phyloP scores from a whole-genome alignment of 1,284 basidiomycete genomes.

The Leccinum variabile region DNA sequence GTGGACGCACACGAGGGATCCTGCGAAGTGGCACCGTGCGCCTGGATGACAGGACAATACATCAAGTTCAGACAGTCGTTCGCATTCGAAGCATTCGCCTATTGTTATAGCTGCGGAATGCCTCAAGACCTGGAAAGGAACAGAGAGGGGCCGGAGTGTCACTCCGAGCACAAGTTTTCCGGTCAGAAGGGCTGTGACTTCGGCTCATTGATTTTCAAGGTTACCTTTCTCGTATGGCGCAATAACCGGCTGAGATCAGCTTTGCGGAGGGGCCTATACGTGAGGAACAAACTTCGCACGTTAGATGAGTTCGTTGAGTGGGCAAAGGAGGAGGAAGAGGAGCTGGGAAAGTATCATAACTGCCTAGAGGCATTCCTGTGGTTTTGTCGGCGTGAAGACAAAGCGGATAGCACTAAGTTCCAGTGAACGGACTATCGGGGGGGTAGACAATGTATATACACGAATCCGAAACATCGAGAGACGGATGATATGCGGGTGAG shows the following conservation, averaged over 20 bases:
- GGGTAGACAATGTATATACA: no score
- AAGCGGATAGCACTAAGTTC: no score
- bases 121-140: no score
- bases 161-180: no score
- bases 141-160: no score
- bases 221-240: constrained; percentile 1
- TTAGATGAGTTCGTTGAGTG: neutral
- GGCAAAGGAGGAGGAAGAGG: neutral
- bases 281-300: neutral
- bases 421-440: no score
- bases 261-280: neutral
- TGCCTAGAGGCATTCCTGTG: constrained; percentile 10
- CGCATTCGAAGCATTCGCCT: neutral
- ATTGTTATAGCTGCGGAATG: no score
- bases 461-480: no score
- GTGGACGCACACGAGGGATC: no score
- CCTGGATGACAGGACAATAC: neutral
- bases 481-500: no score
- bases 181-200: neutral
- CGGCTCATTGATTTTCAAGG: neutral
- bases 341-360: constrained; percentile 4
- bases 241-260: neutral
- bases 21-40: no score
- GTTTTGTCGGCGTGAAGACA: constrained; percentile 1
- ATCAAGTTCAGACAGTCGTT: neutral